Conservation (phyloP, 164 flowering plant genomes). For the Nymphaea thermarum region DNA sequence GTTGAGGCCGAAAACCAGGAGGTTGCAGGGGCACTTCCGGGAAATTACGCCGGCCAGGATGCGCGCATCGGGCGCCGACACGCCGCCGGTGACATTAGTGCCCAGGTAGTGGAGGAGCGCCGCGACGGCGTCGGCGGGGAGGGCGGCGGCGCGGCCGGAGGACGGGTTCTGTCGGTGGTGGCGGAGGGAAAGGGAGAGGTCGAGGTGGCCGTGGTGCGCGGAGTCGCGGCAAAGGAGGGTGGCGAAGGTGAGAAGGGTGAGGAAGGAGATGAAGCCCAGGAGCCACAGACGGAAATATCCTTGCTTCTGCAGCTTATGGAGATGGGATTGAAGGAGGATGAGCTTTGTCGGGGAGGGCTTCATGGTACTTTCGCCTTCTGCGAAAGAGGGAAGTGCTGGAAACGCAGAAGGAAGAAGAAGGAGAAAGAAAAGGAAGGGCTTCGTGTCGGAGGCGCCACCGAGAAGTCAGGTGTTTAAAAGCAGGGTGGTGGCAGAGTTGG, state of each 20-base stretch:
- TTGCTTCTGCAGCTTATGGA: slow-evolving; percentile 11
- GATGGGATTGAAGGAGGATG: slow-evolving; percentile 19
- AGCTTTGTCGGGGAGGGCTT: slow-evolving; percentile 15
- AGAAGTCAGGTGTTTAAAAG: background rate
- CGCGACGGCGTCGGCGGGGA: slow-evolving; percentile 22
- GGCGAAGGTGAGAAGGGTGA: slow-evolving; percentile 41
- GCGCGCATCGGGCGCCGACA: slow-evolving; percentile 47
- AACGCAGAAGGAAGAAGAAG: background rate
- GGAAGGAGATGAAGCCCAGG: slow-evolving; percentile 44
- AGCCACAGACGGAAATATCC: slow-evolving; percentile 37
- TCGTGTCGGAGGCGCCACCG: background rate
- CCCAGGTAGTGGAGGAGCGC: slow-evolving; percentile 57
- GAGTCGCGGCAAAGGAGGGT: slow-evolving; percentile 25
- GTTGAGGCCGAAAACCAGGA: slow-evolving; percentile 79
- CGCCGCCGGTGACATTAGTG: slow-evolving; percentile 34
- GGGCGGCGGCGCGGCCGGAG: background rate
- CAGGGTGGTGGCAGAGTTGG: background rate
- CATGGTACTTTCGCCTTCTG: slow-evolving; percentile 4
- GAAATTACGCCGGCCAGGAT: slow-evolving; percentile 37
- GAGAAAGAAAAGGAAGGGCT: background rate
- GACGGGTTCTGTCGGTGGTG: background rate
- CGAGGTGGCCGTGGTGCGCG: slow-evolving; percentile 7
- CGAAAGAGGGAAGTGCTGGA: background rate
- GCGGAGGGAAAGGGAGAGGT: slow-evolving; percentile 9
- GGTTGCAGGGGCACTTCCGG: slow-evolving; percentile 40